Percentiles rank a stretch among this genome's conserved stretches.
Evolutionary conservation across 257 asterid species (phyloP).

Genomic region (Solanum appendiculatum): DNA sequence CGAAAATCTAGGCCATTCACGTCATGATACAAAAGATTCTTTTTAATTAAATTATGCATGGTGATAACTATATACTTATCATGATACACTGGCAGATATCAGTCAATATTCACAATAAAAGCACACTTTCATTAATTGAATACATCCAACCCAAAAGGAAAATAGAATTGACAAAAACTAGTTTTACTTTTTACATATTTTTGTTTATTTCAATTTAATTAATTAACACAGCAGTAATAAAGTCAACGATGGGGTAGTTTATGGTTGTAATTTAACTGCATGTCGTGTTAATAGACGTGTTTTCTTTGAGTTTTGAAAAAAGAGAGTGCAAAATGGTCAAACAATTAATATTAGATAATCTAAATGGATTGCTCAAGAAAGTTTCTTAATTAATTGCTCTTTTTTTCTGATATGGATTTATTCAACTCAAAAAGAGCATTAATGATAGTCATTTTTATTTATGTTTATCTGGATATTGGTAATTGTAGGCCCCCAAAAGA

Average conservation of each 20-base stretch:
- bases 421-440: not conserved
- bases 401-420: not conserved
- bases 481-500: not conserved
- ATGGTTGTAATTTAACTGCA: not conserved
- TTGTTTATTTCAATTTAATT: not conserved
- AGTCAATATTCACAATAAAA: not conserved
- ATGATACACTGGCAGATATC: not conserved
- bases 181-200: not conserved
- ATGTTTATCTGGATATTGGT: not conserved
- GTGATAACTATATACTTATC: not conserved
- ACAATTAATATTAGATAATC: not conserved
- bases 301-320: not conserved
- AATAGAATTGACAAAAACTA: not conserved
- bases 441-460: not conserved
- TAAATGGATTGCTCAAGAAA: not conserved
- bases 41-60: not conserved
- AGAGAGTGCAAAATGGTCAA: not conserved
- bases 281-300: not conserved
- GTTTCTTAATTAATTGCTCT: not conserved
- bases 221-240: not conserved
- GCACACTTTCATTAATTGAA: not conserved
- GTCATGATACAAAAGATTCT: no score
- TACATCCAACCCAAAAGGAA: not conserved
- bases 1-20: not conserved
- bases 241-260: constrained; percentile 8